phyloP scores from a whole-genome alignment of 257 asterid species.

The Rehmannia glutinosa region DNA sequence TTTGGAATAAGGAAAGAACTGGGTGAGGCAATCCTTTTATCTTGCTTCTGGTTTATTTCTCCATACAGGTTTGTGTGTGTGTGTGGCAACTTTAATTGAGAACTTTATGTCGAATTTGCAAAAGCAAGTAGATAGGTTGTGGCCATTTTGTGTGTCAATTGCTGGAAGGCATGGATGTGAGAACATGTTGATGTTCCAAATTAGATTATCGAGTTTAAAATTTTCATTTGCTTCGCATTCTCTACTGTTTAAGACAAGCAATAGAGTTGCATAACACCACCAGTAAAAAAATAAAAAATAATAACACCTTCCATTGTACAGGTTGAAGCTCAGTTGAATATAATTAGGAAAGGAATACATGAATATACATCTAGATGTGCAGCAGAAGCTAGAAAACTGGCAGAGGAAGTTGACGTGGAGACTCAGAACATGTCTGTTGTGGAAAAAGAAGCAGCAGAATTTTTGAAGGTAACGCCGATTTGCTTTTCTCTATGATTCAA shows the following conservation, averaged over 20 bases:
- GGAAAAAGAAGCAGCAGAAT: slow-evolving; percentile 67
- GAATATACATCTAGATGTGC: slow-evolving; percentile 55
- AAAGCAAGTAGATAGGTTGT: background rate
- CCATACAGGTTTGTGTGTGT: background rate
- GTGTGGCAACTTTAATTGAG: background rate
- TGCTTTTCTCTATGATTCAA: background rate
- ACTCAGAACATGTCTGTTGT: slow-evolving; percentile 37
- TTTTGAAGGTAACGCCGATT: slow-evolving; percentile 44
- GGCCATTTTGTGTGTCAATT: background rate
- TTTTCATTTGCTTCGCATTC: background rate
- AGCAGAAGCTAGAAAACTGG: slow-evolving; percentile 58
- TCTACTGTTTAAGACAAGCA: background rate
- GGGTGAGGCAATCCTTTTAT: background rate
- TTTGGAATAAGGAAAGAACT: no score
- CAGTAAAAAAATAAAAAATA: slow-evolving; percentile 1
- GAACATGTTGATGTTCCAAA: background rate
- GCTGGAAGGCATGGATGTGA: background rate
- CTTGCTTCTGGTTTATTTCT: background rate
- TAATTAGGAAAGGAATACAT: slow-evolving; percentile 46
- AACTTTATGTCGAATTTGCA: background rate
- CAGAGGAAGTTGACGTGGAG: slow-evolving; percentile 57
- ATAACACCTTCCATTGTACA: slow-evolving; percentile 15
- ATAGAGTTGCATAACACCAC: background rate
- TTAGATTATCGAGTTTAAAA: background rate
- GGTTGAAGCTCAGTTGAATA: slow-evolving; percentile 58